Evolutionary conservation across 2,329 filamentous ascomycete species (phyloP), one percentile per base, ranked within the genome.

Genomic region (Diplodia sapinea): DNA sequence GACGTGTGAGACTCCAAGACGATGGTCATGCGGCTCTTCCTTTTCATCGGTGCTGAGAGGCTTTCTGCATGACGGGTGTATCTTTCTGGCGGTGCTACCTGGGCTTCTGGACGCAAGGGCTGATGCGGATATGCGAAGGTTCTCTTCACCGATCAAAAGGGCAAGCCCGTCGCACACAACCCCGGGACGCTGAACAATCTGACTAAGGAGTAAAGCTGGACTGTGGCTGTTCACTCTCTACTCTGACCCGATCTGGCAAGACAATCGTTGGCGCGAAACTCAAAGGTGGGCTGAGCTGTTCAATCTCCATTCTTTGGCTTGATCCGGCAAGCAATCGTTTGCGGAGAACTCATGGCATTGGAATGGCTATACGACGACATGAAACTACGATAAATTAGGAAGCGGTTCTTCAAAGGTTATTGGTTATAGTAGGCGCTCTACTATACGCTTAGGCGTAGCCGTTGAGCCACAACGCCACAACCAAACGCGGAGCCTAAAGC

Each of bases 161-260:
- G 78, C 2, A 78, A 81, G 57, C 40, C 72, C 56, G 79, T 81
- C 43, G 74, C 79, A 12, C 77, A 81, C 68, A 80, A 81, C 56
- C 79, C 79, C 0, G 78, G 71, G 29, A 77, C 77, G 26, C 59
- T 81, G 33, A 71, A 72, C 55, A 67, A 63, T 31, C 20, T 63
- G 29, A 23, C 29, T 12, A 63, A 63, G 47, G 9, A 63, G 5
- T 51, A 33, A 38, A 36, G 15, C 4, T 23, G 23, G 20, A 38
- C 55, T 33, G n/a, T n/a, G 26, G 17, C 52, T 29, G 52, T 9
- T 36, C 59, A 7, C 6, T 26, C 56, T 33, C 56, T 1, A 33
- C 8, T 33, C 31, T 33, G 31, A 33, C 31, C 50, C 50, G 57
- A n/a, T 50, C 50, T 17, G 12, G 6, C 26, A 1, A 2, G 29